Conservation (phyloP, 2,329 filamentous ascomycete species). For the Cladosporium sp. region DNA sequence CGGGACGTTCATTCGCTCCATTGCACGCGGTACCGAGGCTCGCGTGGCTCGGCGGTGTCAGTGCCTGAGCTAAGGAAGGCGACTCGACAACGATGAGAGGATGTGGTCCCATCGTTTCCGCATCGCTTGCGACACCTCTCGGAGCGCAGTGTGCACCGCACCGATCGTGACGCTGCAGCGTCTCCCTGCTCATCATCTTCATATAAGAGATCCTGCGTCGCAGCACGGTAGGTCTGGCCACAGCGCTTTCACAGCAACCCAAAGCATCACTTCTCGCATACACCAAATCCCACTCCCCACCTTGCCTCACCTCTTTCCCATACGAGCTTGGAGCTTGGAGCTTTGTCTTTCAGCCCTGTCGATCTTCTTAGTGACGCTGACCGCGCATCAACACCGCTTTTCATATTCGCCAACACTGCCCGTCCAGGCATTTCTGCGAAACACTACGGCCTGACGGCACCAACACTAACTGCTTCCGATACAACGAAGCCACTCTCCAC, state of each 20-base stretch:
- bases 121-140: constrained; percentile 4
- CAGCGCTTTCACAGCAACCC: neutral
- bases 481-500: neutral
- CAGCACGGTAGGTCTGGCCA: neutral
- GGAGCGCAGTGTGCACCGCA: neutral
- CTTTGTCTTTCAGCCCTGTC: constrained; percentile 1
- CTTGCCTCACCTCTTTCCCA: neutral
- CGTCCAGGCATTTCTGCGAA: too few relatives aligned
- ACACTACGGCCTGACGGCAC: too few relatives aligned
- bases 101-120: neutral
- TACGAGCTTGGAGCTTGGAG: constrained; percentile 1
- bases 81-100: neutral
- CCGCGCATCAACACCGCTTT: constrained; percentile 5
- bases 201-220: neutral
- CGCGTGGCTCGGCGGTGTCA: neutral
- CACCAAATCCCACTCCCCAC: too few relatives aligned
- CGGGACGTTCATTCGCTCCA: neutral
- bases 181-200: neutral
- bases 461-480: too few relatives aligned
- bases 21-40: neutral
- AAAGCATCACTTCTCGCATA: neutral
- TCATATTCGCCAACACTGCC: neutral
- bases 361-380: neutral
- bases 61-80: neutral
- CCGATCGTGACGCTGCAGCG: neutral